Evolutionary conservation across 495 filamentous ascomycete genomes (phyloP), one percentile per base, ranked within the genome.

Genomic region (Immersiella caudata): DNA sequence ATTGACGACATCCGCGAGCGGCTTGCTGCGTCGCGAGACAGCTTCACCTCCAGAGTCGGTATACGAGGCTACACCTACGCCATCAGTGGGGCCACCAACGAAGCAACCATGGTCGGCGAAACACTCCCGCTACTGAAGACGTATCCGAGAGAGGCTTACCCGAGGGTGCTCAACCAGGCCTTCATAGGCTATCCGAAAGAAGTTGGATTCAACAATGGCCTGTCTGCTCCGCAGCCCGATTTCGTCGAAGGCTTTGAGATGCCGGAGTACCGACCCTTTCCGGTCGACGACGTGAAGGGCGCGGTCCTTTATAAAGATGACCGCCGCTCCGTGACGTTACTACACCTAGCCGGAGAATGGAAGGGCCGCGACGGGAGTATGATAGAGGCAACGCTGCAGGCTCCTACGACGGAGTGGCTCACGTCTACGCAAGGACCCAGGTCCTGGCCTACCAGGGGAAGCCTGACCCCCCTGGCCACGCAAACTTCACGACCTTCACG

Each of bases 311-410:
- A 68, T 57, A 64, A 67, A 50, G 69, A 75, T 65, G 49, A 73
- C 49, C 69, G 24, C 59, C 29, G 56, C 35, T 72, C 73, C 56
- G 22, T 72, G 33, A 68, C 65, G 6, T 62, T 75, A n/a, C 73
- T 71, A 35, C 71, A 75, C 33, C 7, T 75, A 36, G 73, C 67
- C 51, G 71, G 73, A 36, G 73, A 75, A 49, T 75, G 71, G 73
- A 73, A 75, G 66, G 68, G 66, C 22, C 58, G 27, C 27, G 68
- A 55, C 33, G 62, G 59, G 21, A 46, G 67, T 33, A 71, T 75
- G 65, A 46, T 25, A 68, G 65, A 70, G 49, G 73, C 71, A 21
- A 60, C 12, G 65, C 16, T 72, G 27, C 71, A 74, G 62, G 66
- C 56, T 40, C 22, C 57, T 74, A 73, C 49, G 71, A 59, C 25